Evolutionary conservation across 2,329 filamentous ascomycete species (phyloP), one percentile per base, ranked within the genome.

Genomic region (Trichoderma cornu-damae): DNA sequence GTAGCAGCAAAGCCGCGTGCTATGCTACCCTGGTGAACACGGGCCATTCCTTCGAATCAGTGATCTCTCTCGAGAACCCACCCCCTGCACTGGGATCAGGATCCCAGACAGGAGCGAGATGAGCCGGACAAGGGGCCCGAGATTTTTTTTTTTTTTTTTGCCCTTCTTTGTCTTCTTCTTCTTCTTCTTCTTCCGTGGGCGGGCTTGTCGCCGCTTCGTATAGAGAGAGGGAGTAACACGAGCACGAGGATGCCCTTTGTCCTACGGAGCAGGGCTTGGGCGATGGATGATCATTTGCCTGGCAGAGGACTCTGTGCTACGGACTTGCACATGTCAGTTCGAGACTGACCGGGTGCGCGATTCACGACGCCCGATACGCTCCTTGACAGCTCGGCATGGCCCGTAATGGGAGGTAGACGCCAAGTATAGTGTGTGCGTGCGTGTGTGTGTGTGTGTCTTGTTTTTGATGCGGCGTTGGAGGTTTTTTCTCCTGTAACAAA

Each of bases 91-190:
- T 14, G 34, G 51, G 40, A 46, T 44, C 14, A 16, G 42, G 51
- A 54, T 54, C 51, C 42, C 42, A 20, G 14, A 16, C 42, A 20
- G 16, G 42, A 54, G 30, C 40, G 42, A 54, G 40, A 54, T 54
- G 51, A 46, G 51, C 51, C 42, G 42, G 16, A 14, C 51, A 51
- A 40, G 50, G 42, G 51, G 6, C 32, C 7, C 16, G 30, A 30
- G 4, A 3, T 12, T 40, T 30, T 6, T 30, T 24, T 11, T 35
- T 26, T 6, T 16, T n/a, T 40, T 16, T 32, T 46, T 30, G 28
- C 26, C 20, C 43, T 30, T 18, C 4, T 20, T 46, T 46, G n/a
- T 26, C 37, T 12, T 37, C 20, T n/a, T 7, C 35, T 32, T 11
- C 28, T 28, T 22, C 18, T 38, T 24, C 28, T 22, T 28, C n/a